Conservation (phyloP, 2,329 filamentous ascomycete genomes). For the Botryotinia convoluta region DNA sequence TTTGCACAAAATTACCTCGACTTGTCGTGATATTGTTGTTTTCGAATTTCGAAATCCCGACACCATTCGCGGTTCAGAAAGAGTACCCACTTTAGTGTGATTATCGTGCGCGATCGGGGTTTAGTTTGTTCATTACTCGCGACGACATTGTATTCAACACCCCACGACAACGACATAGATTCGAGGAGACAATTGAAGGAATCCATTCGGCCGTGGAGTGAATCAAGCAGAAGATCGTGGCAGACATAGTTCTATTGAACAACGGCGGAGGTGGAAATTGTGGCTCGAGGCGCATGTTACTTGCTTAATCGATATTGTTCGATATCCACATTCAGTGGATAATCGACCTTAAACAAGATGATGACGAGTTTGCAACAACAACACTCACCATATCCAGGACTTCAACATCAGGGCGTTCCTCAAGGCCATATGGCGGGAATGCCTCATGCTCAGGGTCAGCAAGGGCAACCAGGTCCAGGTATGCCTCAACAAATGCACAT, state of each 20-base stretch:
- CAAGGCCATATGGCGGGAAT: slow-evolving; percentile 55
- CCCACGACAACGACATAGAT: slow-evolving; percentile 14
- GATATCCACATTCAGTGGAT: slow-evolving; percentile 59
- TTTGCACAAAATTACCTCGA: slow-evolving; percentile 8
- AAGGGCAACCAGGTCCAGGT: slow-evolving; percentile 58
- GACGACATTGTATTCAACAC: slow-evolving; percentile 22
- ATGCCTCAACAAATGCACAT: slow-evolving; percentile 73
- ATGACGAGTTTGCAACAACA: slow-evolving; percentile 68
- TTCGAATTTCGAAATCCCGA: slow-evolving; percentile 22
- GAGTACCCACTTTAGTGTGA: slow-evolving; percentile 21
- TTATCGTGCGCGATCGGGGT: slow-evolving; percentile 26
- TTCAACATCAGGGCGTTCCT: slow-evolving; percentile 70
- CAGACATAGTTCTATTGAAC: slow-evolving; percentile 44
- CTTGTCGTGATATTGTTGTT: slow-evolving; percentile 14
- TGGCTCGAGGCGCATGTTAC: slow-evolving; percentile 32
- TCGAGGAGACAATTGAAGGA: slow-evolving; percentile 22
- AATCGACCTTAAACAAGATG: slow-evolving; percentile 51
- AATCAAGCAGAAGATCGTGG: slow-evolving; percentile 27
- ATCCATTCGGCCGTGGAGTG: background rate
- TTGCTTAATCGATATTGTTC: slow-evolving; percentile 41
- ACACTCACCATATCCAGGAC: slow-evolving; percentile 69
- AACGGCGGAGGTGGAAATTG: slow-evolving; percentile 42
- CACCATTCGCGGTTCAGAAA: slow-evolving; percentile 15
- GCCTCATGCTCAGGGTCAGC: slow-evolving; percentile 60
- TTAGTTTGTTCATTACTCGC: slow-evolving; percentile 31